A percentile compares a stretch with the other conserved stretches of the same genome.
Conservation (phyloP, 495 filamentous ascomycete genomes). For the Jackrogersella multiformis region DNA sequence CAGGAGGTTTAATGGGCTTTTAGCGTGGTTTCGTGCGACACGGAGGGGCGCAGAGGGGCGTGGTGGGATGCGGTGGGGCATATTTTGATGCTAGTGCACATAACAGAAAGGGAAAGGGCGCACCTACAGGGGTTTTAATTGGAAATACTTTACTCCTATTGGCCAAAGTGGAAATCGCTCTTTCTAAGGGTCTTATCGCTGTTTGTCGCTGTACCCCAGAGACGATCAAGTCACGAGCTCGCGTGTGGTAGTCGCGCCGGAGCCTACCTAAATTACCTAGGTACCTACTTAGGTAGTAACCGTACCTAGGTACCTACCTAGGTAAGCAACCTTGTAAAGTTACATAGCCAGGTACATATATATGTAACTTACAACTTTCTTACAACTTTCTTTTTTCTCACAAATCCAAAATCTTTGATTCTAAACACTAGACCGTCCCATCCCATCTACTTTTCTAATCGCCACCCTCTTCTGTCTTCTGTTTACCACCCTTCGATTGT, state of each 20-base stretch:
- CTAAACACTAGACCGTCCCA: too few relatives aligned
- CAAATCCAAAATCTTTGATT: neutral
- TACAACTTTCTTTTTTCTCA: too few relatives aligned
- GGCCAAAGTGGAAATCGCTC: neutral
- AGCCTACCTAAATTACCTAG: neutral
- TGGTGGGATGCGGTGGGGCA: neutral
- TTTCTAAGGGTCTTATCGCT: neutral
- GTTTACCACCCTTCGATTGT: neutral
- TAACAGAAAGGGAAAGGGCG: slow-evolving; percentile 4
- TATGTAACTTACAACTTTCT: too few relatives aligned
- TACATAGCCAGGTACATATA: too few relatives aligned
- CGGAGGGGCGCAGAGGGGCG: slow-evolving; percentile 11
- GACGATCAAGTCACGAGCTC: slow-evolving; percentile 36
- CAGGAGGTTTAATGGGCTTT: slow-evolving; percentile 31
- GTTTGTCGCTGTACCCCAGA: slow-evolving; percentile 1
- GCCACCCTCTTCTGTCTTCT: too few relatives aligned
- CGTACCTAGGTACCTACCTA: too few relatives aligned
- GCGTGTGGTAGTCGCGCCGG: slow-evolving; percentile 35
- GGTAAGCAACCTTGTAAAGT: too few relatives aligned
- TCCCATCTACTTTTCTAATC: neutral
- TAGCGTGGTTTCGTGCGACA: slow-evolving; percentile 8
- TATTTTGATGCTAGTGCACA: slow-evolving; percentile 4
- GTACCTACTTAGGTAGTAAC: too few relatives aligned
- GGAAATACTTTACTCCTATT: slow-evolving; percentile 5
- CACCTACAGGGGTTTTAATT: slow-evolving; percentile 25